phyloP scores from a whole-genome alignment of 2,329 filamentous ascomycete species.

The Calonectria pauciramosa region DNA sequence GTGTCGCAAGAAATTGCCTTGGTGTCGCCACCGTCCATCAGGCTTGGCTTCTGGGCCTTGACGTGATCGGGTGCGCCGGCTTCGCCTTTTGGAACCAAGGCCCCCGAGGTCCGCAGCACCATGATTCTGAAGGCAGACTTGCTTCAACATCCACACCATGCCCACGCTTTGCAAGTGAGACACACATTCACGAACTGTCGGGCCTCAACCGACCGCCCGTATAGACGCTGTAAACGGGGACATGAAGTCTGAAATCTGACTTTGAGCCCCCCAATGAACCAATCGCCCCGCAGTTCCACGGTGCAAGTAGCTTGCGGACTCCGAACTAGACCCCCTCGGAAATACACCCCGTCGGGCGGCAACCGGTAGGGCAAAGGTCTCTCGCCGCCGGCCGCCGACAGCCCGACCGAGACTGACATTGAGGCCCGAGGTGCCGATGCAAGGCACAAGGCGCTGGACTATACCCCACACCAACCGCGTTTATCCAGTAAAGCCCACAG shows the following conservation, averaged over 20 bases:
- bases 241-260: conserved; percentile 5
- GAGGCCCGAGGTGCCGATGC: conserved; percentile 24
- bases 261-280: neutral
- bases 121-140: neutral
- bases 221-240: neutral
- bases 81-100: neutral
- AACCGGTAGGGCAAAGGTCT: conserved; percentile 7
- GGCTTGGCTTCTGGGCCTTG: conserved; percentile 21
- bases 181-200: neutral
- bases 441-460: neutral
- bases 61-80: conserved; percentile 13
- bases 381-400: conserved; percentile 20
- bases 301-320: neutral
- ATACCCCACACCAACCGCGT: conserved; percentile 1
- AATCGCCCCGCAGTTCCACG: neutral
- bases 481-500: neutral
- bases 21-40: conserved; percentile 27
- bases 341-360: conserved; percentile 13
- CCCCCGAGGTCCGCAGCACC: neutral
- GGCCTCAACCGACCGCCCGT: neutral
- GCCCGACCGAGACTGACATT: conserved; percentile 22
- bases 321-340: neutral
- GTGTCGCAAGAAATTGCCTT: conserved; percentile 25
- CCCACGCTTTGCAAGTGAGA: neutral
- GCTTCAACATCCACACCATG: neutral